Evolutionary conservation across 768 basidiomycete species (phyloP), one percentile per base, ranked within the genome.

Genomic region (Amanita phalloides): DNA sequence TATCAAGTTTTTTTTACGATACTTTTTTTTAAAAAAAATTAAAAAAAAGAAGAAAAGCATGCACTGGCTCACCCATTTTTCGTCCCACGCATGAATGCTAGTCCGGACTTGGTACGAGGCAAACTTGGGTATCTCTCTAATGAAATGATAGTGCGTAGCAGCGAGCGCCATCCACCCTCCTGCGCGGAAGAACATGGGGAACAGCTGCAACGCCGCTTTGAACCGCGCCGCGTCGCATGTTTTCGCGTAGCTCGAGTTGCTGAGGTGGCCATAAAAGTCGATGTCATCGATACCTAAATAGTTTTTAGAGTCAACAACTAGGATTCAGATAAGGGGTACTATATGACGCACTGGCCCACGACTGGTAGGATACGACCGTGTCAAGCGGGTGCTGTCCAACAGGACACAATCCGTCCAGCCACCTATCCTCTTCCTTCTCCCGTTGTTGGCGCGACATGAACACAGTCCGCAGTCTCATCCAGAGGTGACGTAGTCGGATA

Each of bases 231-330:
- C 56, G 56, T 80, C 78, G 4, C 79, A 60, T 6, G 69, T 67
- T 74, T 87, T 89, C 3, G 84, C 77, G 55, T 90, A 91, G 48
- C 79, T 82, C 0, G 87, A 88, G 60, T 91, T 91, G 62, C 85
- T 88, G 53, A 90, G 70, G 60, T 91, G 88, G 10, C 74, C 62
- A 60, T 86, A 79, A 58, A 81, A 82, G 64, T 91, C 89, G 39
- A 75, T 74, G 41, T 90, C 88, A 55, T 90, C 86, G 6, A 81
- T 57, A 84, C 84, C 47, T 48, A 26, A 17, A 17, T 17, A 17
- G 17, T 17, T 17, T 17, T 17, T 17, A 17, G 17, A 7, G 45
- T 46, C 45, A 47, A 47, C 1, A 33, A 30, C 11, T 5, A 20
- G 17, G 3, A 37, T 20, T 13, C 33, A 28, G 17, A 25, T 20